A percentile compares a stretch with the other conserved stretches of the same genome.
phyloP scores from a whole-genome alignment of 306 rosid species.

The Dryas alaskensis region DNA sequence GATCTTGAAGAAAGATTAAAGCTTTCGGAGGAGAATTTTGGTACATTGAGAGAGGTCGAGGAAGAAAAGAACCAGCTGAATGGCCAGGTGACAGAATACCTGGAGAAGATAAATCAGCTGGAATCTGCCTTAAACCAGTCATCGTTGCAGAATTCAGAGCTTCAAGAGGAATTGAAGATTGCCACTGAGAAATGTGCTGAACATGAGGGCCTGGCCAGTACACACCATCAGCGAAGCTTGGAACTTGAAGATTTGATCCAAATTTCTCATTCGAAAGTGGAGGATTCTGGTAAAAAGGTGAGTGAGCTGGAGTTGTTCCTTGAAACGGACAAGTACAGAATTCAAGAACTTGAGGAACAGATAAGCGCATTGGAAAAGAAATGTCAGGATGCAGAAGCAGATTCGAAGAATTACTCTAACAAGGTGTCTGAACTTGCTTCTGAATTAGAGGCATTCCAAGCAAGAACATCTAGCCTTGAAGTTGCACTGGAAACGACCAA shows the following conservation, averaged over 20 bases:
- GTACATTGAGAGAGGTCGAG: slow-evolving; percentile 43
- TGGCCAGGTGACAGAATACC: slow-evolving; percentile 48
- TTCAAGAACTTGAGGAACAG: slow-evolving; percentile 90
- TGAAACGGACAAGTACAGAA: slow-evolving; percentile 83
- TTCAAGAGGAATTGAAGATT: slow-evolving; percentile 71
- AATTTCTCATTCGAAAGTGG: slow-evolving; percentile 65
- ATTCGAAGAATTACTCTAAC: slow-evolving; percentile 47
- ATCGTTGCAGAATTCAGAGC: slow-evolving; percentile 41
- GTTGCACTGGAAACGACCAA: slow-evolving; percentile 47
- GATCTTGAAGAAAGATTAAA: slow-evolving; percentile 68
- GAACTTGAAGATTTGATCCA: slow-evolving; percentile 92
- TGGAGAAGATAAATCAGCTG: slow-evolving; percentile 57
- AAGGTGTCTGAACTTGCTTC: slow-evolving; percentile 53
- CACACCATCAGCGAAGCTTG: slow-evolving; percentile 62
- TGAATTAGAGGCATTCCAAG: slow-evolving; percentile 76
- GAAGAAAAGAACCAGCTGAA: slow-evolving; percentile 59
- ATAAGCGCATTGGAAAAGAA: slow-evolving; percentile 58
- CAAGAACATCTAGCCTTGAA: slow-evolving; percentile 58
- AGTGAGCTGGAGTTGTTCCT: slow-evolving; percentile 82
- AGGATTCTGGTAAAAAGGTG: slow-evolving; percentile 58
- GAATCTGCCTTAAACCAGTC: slow-evolving; percentile 63
- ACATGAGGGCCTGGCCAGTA: slow-evolving; percentile 71
- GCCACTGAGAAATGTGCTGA: slow-evolving; percentile 53
- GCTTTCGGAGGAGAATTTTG: slow-evolving; percentile 57
- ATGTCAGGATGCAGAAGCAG: slow-evolving; percentile 50